phyloP scores from a whole-genome alignment of 768 basidiomycete species.

The Gloeopeniophorella convolvens region DNA sequence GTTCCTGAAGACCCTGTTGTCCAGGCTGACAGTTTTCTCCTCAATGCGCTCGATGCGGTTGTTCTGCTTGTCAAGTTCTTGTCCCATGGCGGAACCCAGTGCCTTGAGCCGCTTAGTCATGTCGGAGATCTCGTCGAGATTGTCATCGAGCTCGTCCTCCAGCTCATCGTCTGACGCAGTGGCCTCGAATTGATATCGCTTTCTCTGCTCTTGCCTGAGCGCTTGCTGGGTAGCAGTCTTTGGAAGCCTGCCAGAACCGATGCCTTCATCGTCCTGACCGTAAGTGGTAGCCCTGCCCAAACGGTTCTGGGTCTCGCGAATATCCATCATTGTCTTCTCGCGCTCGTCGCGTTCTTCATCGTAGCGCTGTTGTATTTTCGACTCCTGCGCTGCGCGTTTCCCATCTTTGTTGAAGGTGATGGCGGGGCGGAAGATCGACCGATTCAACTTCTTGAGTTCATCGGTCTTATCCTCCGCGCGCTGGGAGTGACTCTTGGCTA shows the following conservation, averaged over 20 bases:
- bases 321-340: constrained; percentile 79
- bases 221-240: constrained; percentile 47
- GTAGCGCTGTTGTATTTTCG: constrained; percentile 77
- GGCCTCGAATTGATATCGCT: constrained; percentile 87
- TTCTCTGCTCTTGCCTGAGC: constrained; percentile 60
- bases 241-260: constrained; percentile 35
- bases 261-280: constrained; percentile 44
- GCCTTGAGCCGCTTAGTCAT: constrained; percentile 74
- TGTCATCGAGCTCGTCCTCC: constrained; percentile 90
- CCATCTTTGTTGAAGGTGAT: constrained; percentile 90
- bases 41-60: constrained; percentile 66
- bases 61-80: constrained; percentile 88
- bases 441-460: constrained; percentile 91
- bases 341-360: constrained; percentile 80
- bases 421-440: constrained; percentile 89
- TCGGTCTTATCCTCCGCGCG: constrained; percentile 91
- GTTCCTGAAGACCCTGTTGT: constrained; percentile 70
- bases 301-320: constrained; percentile 81
- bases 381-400: constrained; percentile 84
- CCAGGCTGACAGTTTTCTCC: constrained; percentile 70
- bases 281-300: constrained; percentile 69
- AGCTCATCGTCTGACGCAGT: constrained; percentile 88
- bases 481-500: constrained; percentile 78
- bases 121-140: constrained; percentile 79
- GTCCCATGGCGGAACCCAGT: constrained; percentile 74